A percentile compares a stretch with the other conserved stretches of the same genome.
Evolutionary conservation across 768 basidiomycete species (phyloP).

Genomic region (Serendipita vermifera): DNA sequence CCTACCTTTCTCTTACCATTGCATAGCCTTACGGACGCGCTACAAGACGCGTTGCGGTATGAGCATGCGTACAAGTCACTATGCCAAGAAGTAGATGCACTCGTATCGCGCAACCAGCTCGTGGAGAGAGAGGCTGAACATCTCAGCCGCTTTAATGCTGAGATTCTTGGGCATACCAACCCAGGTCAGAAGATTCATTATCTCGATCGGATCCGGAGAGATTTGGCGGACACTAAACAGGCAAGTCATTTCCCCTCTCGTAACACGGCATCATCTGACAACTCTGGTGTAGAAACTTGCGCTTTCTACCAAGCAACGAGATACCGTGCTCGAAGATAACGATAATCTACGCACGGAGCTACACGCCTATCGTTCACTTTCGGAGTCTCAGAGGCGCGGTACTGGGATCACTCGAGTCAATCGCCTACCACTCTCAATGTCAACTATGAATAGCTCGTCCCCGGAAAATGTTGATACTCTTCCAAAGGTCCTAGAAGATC

Average conservation of each 20-base stretch:
- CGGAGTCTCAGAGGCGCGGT: slow-evolving; percentile 42
- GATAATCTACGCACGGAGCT: slow-evolving; percentile 41
- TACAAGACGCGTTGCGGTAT: slow-evolving; percentile 49
- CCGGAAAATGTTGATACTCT: neutral
- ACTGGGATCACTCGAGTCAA: slow-evolving; percentile 31
- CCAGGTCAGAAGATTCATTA: slow-evolving; percentile 78
- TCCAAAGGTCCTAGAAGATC: neutral
- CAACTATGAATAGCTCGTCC: neutral
- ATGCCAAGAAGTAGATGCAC: slow-evolving; percentile 45
- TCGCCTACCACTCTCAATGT: slow-evolving; percentile 19
- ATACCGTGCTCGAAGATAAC: slow-evolving; percentile 31
- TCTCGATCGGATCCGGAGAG: slow-evolving; percentile 68
- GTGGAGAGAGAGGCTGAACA: slow-evolving; percentile 66
- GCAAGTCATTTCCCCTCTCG: slow-evolving; percentile 31
- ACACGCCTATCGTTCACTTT: slow-evolving; percentile 47
- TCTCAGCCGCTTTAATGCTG: slow-evolving; percentile 72
- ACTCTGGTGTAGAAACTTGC: slow-evolving; percentile 34
- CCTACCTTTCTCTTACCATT: neutral
- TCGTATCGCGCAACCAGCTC: slow-evolving; percentile 57
- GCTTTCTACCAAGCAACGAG: slow-evolving; percentile 35
- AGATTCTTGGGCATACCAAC: slow-evolving; percentile 74
- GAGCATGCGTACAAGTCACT: slow-evolving; percentile 59
- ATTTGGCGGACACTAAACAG: slow-evolving; percentile 69
- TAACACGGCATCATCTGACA: neutral
- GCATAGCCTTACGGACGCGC: slow-evolving; percentile 34